Base-by-base conservation (phyloP, 2,329 filamentous ascomycete species). In the Endoconidiophora polonica region DNA sequence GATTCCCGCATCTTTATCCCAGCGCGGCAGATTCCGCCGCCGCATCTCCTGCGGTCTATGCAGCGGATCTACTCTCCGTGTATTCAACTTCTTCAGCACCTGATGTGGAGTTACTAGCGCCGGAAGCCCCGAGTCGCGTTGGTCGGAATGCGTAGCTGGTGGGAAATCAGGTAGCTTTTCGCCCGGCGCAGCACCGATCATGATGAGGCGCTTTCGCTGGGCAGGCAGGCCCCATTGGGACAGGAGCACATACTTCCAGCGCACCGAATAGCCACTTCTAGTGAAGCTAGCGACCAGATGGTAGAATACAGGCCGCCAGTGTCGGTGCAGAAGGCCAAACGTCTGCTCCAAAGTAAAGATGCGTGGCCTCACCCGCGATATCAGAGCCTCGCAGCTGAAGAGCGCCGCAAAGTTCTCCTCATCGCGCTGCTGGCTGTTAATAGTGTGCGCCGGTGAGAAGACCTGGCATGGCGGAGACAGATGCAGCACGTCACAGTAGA, bases 261-360 rank as follows among this genome's bases (percentile, higher is more conserved):
- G 68, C 0, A 90, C 67, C 0, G 79, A 85, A 59, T 84, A 93
- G 1, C 77, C 76, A 23, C 71, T 62, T 2, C 72, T 63, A 0
- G 82, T 77, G 48, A 88, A 79, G 29, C 79, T 75, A 23, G 71
- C 65, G 2, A 91, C 65, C 0, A 88, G 62, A 0, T 68, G 63
- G 38, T 72, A 67, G 44, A 87, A 79, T 48, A 73, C 78, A 0
- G 66, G 62, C 9, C 65, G 61, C 49, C 80, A 77, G 0, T 68
- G 62, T 0, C 71, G 63, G 20, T 69, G 66, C 0, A 74, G 61
- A 1, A 93, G 70, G 0, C 84, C 85, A 48, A 76, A 79, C 0
- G 86, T 88, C 58, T 94, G 82, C 57, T 94, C 86, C 0, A 93
- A 65, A 0, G 85, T 93, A 1, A 85, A 73, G 0, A 91, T 59